Evolutionary conservation across 192 early-diverging fungal genomes (phyloP), one percentile per base, ranked within the genome.

Genomic region (Podila horticola): DNA sequence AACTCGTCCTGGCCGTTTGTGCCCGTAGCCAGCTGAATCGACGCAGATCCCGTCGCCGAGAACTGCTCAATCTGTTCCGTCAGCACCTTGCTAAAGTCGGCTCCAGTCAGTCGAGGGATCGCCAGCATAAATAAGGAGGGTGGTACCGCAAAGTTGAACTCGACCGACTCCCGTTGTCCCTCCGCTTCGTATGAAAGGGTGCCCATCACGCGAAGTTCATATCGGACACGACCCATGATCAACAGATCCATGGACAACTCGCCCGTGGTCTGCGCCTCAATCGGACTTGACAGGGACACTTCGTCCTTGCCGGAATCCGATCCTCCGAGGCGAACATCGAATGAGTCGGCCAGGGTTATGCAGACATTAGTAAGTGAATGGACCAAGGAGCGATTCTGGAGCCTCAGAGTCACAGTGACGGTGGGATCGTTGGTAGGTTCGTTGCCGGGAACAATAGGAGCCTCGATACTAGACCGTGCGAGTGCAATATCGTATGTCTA

Each of bases 31-130:
- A 91, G 49, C 41, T 67, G 59, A 2, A 84, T 67, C 4, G 82
- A 72, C 4, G 86, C 83, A 17, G 75, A 79, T 4, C 82, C 83
- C n/a, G 74, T 83, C 15, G 86, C 82, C 28, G 87, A 82, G 45
- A 91, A 89, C 11, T 74, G 69, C 5, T 77, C 71, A n/a, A 85
- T 66, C 26, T 84, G 69, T 17, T 87, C 85, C 17, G 89, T 76
- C 22, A 85, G 41, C 12, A 88, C 45, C 36, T 61, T 70, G 41
- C 79, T 79, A 63, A 91, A 89, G n/a, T 81, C 74, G 30, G 85
- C 71, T 60, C 87, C 87, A 4, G 83, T 84, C 50, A 90, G 64
- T 30, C 74, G 66, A n/a, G 82, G 74, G 26, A 76, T 72, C 55
- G 67, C 67, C 64, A 85, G 50, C 79, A 90, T 84, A 49, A 88